Percentiles rank a stretch among this genome's conserved stretches.
phyloP scores from a whole-genome alignment of 1,139 yeast genomes.

The Yamadazyma sp. region DNA sequence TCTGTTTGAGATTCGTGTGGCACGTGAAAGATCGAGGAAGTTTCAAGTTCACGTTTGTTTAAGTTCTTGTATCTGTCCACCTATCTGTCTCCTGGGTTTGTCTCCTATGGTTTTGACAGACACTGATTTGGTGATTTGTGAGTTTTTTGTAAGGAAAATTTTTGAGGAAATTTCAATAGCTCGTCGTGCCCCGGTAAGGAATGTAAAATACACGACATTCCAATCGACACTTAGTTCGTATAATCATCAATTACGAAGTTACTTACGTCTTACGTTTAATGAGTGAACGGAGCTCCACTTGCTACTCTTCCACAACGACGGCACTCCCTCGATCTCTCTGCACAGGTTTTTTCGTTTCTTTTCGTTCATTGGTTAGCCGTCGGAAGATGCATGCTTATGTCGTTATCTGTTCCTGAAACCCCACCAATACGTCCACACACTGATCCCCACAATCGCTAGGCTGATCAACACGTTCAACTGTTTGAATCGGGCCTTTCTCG shows the following conservation, averaged over 20 bases:
- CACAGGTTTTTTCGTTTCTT: background rate
- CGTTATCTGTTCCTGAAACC: background rate
- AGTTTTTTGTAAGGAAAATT: constrained; percentile 1
- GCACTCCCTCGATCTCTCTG: too few relatives aligned
- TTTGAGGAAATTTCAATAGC: background rate
- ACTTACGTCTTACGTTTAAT: too few relatives aligned
- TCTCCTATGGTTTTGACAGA: background rate
- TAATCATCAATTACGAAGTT: too few relatives aligned
- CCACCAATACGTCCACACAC: constrained; percentile 1
- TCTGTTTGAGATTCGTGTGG: too few relatives aligned
- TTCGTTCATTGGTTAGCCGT: too few relatives aligned
- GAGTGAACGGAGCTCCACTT: too few relatives aligned
- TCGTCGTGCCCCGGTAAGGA: background rate
- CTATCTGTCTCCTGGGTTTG: constrained; percentile 1
- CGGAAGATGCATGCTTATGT: background rate
- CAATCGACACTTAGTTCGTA: too few relatives aligned
- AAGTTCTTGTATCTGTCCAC: background rate
- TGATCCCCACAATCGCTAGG: background rate
- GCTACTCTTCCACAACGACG: too few relatives aligned
- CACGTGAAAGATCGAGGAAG: too few relatives aligned
- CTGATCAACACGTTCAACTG: constrained; percentile 18
- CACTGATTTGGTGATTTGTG: background rate
- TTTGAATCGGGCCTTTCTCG: constrained; percentile 28
- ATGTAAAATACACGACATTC: background rate
- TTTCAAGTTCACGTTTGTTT: too few relatives aligned